Evolutionary conservation across 1,284 basidiomycete genomes (phyloP), one percentile per base, ranked within the genome.

Genomic region (Pyrrhoderma lamaoense): DNA sequence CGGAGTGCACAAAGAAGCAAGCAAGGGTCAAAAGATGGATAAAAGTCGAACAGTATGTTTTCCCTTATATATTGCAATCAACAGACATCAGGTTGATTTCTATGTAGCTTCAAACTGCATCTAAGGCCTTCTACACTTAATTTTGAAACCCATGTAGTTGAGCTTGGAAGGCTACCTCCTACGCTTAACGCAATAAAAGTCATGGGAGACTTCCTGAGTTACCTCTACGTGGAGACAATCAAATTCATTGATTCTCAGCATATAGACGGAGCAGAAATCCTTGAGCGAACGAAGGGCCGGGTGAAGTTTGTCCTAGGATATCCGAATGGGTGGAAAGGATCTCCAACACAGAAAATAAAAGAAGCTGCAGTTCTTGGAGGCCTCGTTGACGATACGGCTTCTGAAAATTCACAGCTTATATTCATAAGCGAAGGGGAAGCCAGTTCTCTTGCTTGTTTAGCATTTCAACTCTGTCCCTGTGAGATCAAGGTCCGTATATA

Each of bases 381-480:
- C 13, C 64, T 88, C 27, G 79, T 89, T 21, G 76, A 81, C 0
- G 79, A 86, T 61, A 82, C 79, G 1, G 77, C 80, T 57, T 79
- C 77, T 51, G 83, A 81, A 2, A 77, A 76, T 56, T 75, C 80
- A 0, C 70, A 81, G 48, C 82, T 89, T 57, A 70, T 80, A 34
- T 87, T 89, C 58, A 84, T 89, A 35, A 85, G 83, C 1, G 85
- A 88, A 62, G 85, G 85, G 47, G 85, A 89, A 66, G 85, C 85
- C 0, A 87, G 82, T 70, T 66, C 87, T 58, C 84, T 88, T 60
- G 79, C 83, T 1, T 88, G 84, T 64, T 79, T 87, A 2, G 64
- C 84, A 57, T 86, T 79, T 59, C 84, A 83, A 1, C 71, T 87
- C 1, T 83, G 83, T 8, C 77, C 75, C 2, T 82, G 87, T 58